These are phyloP conservation scores for Trichoderma aggressivum DNA, from an alignment of 2,329 filamentous ascomycete species.

Conservation along the genomic window DNA sequence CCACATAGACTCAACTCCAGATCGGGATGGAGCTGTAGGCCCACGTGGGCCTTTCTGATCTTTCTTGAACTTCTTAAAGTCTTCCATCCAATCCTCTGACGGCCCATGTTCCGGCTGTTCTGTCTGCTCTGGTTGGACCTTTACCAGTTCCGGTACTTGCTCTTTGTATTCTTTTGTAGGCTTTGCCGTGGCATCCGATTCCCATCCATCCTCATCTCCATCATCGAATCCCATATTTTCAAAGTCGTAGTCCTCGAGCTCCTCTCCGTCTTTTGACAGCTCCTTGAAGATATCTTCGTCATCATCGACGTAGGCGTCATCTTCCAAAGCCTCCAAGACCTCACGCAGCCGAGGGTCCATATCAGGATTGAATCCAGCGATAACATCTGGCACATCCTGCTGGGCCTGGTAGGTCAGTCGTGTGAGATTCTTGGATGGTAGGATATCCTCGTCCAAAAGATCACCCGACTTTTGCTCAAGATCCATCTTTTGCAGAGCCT, in stretches of 20 bases:
- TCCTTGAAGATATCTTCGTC: slow-evolving; percentile 82
- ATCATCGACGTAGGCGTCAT: slow-evolving; percentile 89
- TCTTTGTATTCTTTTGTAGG: slow-evolving; percentile 57
- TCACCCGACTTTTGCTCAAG: slow-evolving; percentile 53
- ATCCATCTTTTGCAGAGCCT: slow-evolving; percentile 67
- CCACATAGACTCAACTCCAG: slow-evolving; percentile 66
- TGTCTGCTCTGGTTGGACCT: slow-evolving; percentile 39
- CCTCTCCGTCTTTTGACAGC: slow-evolving; percentile 65
- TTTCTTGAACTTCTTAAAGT: slow-evolving; percentile 93
- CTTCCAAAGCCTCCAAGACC: slow-evolving; percentile 87
- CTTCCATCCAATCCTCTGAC: slow-evolving; percentile 81
- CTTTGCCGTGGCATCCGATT: slow-evolving; percentile 88
- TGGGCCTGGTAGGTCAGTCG: slow-evolving; percentile 84
- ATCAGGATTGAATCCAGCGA: slow-evolving; percentile 92
- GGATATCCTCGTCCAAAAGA: slow-evolving; percentile 68
- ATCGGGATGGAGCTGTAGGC: slow-evolving; percentile 46
- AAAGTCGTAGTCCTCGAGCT: slow-evolving; percentile 78
- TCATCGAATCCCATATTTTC: slow-evolving; percentile 60
- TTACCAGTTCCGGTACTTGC: slow-evolving; percentile 48
- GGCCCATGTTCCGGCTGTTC: slow-evolving; percentile 53
- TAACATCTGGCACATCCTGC: slow-evolving; percentile 85
- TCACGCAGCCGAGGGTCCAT: slow-evolving; percentile 94
- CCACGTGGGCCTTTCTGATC: slow-evolving; percentile 55
- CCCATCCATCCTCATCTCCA: slow-evolving; percentile 79
- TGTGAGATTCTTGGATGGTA: slow-evolving; percentile 75